Conservation (phyloP, 257 asterid genomes). For the Solanum peruvianum region DNA sequence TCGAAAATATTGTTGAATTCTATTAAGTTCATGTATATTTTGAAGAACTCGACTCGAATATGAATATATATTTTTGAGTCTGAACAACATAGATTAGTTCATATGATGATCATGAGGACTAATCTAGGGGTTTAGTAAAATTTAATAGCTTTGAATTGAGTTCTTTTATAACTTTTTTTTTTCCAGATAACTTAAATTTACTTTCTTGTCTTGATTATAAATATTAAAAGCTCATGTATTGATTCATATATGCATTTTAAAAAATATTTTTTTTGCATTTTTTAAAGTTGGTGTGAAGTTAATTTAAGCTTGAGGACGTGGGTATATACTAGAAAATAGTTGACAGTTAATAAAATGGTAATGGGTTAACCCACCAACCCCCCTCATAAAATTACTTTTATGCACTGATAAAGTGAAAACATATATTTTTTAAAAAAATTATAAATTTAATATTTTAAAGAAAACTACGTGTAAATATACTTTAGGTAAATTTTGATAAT, state of each 20-base stretch:
- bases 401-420: background rate
- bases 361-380: background rate
- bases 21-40: background rate
- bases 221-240: background rate
- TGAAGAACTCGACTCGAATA: rapidly evolving
- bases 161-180: no score
- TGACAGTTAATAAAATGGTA: background rate
- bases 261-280: background rate
- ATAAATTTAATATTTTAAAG: background rate
- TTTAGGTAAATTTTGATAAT: background rate
- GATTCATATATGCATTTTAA: background rate
- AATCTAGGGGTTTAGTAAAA: background rate
- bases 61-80: rapidly evolving
- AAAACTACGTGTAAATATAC: background rate
- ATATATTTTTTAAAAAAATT: background rate
- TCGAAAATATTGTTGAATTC: background rate
- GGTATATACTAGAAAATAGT: background rate
- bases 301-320: background rate
- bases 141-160: background rate
- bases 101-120: background rate
- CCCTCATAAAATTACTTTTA: background rate
- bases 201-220: background rate
- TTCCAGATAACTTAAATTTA: background rate
- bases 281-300: background rate
- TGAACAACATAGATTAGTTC: background rate